phyloP scores from a whole-genome alignment of 2,329 filamentous ascomycete genomes.

The Xylaria sp. region DNA sequence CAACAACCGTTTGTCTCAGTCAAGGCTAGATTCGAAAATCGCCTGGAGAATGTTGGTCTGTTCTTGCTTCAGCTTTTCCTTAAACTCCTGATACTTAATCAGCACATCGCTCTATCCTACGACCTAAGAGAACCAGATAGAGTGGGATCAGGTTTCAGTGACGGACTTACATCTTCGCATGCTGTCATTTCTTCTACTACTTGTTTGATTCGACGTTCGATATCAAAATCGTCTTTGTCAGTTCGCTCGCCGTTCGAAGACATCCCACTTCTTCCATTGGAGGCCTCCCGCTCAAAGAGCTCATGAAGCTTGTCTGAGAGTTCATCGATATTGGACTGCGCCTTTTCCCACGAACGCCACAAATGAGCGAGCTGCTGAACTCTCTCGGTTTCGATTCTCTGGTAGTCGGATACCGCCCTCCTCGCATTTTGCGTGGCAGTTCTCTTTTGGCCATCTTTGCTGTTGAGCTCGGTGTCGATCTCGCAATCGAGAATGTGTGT shows the following conservation, averaged over 20 bases:
- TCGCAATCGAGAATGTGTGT: slow-evolving; percentile 38
- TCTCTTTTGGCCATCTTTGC: slow-evolving; percentile 36
- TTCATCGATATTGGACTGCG: slow-evolving; percentile 44
- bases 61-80: slow-evolving; percentile 46
- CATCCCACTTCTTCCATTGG: slow-evolving; percentile 39
- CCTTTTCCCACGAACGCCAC: slow-evolving; percentile 44
- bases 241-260: slow-evolving; percentile 38
- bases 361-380: slow-evolving; percentile 39
- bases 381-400: slow-evolving; percentile 33
- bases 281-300: slow-evolving; percentile 15
- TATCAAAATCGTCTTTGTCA: slow-evolving; percentile 39
- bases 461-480: slow-evolving; percentile 41
- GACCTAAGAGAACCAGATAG: slow-evolving; percentile 40
- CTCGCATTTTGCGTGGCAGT: slow-evolving; percentile 27
- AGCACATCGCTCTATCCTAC: slow-evolving; percentile 44
- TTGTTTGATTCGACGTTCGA: slow-evolving; percentile 43
- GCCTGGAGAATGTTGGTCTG: slow-evolving; percentile 44
- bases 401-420: slow-evolving; percentile 36
- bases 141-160: slow-evolving; percentile 20
- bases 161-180: slow-evolving; percentile 48
- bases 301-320: slow-evolving; percentile 27
- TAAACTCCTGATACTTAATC: slow-evolving; percentile 48
- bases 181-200: slow-evolving; percentile 47
- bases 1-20: slow-evolving; percentile 13
- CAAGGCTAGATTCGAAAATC: slow-evolving; percentile 40